Conservation (phyloP, 2,329 filamentous ascomycete genomes). For the Harringtonia aguacate region DNA sequence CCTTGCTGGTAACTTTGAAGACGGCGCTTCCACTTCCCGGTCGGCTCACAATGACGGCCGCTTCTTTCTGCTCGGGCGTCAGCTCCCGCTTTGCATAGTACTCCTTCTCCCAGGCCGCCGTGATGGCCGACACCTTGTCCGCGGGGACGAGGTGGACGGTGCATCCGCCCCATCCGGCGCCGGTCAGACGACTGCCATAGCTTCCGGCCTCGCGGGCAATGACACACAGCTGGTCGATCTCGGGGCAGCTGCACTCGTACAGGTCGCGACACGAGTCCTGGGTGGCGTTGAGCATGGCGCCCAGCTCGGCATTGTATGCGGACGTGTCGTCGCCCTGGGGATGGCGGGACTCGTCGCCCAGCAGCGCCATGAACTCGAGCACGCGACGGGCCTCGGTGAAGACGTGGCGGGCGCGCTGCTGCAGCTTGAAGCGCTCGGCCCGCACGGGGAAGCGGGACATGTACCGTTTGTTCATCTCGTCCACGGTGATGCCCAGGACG, state of each 20-base stretch:
- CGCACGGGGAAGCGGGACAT: constrained; percentile 84
- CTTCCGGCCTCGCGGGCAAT: constrained; percentile 70
- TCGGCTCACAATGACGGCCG: constrained; percentile 80
- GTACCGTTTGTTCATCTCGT: constrained; percentile 66
- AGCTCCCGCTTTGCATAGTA: constrained; percentile 66
- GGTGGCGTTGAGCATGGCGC: constrained; percentile 77
- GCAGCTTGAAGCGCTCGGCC: constrained; percentile 76
- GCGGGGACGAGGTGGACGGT: constrained; percentile 86
- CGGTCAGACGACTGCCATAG: constrained; percentile 78
- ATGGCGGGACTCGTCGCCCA: constrained; percentile 43
- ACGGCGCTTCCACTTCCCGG: constrained; percentile 65
- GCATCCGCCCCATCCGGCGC: constrained; percentile 95
- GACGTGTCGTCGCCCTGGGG: constrained; percentile 42
- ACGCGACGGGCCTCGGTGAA: constrained; percentile 84
- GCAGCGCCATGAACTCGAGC: constrained; percentile 67
- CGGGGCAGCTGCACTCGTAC: constrained; percentile 86
- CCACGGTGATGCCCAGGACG: constrained; percentile 56
- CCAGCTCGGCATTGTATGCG: constrained; percentile 57
- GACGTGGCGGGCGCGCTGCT: constrained; percentile 81
- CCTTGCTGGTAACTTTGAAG: constrained; percentile 27
- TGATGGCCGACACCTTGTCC: constrained; percentile 69
- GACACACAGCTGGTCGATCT: constrained; percentile 80
- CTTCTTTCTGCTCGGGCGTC: constrained; percentile 60
- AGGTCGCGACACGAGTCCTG: constrained; percentile 77
- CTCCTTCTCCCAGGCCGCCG: constrained; percentile 62